Evolutionary conservation across 2,329 filamentous ascomycete genomes (phyloP).

Genomic region (Aspergillus melleus): DNA sequence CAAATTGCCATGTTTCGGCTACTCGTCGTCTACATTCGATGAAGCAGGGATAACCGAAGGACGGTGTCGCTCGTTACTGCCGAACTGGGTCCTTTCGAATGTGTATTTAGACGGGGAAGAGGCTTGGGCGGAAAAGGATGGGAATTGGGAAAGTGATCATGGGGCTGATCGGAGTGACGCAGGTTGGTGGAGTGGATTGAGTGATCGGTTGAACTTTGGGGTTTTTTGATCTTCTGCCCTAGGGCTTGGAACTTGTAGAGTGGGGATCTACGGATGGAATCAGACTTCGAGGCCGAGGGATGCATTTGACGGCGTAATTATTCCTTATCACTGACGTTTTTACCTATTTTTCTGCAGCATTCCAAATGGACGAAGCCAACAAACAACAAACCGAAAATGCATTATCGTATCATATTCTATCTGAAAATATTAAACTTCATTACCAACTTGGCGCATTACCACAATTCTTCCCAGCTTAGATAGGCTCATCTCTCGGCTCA

Average conservation of each 20-base stretch:
- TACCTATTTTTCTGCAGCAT: not conserved
- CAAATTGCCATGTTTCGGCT: not conserved
- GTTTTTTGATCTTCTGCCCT: too few species aligned
- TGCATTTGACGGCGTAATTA: not conserved
- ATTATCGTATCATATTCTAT: not conserved
- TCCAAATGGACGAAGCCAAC: not conserved
- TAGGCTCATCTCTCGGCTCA: slow-evolving; percentile 74
- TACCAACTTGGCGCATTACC: not conserved
- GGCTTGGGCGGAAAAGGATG: too few species aligned
- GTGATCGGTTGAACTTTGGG: not conserved
- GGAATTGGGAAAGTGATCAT: too few species aligned
- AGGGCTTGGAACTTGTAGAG: too few species aligned
- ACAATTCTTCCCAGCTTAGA: slow-evolving; percentile 43
- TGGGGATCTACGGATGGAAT: too few species aligned
- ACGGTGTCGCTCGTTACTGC: not conserved
- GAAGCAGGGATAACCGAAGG: not conserved
- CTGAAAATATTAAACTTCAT: not conserved
- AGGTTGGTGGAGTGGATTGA: not conserved
- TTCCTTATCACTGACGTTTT: too few species aligned
- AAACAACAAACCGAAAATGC: not conserved
- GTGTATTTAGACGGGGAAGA: not conserved
- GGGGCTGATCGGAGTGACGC: not conserved
- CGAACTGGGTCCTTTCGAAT: not conserved
- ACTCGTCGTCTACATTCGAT: not conserved
- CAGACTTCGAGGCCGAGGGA: too few species aligned